phyloP scores from a whole-genome alignment of 306 rosid species.

The Cercis canadensis region DNA sequence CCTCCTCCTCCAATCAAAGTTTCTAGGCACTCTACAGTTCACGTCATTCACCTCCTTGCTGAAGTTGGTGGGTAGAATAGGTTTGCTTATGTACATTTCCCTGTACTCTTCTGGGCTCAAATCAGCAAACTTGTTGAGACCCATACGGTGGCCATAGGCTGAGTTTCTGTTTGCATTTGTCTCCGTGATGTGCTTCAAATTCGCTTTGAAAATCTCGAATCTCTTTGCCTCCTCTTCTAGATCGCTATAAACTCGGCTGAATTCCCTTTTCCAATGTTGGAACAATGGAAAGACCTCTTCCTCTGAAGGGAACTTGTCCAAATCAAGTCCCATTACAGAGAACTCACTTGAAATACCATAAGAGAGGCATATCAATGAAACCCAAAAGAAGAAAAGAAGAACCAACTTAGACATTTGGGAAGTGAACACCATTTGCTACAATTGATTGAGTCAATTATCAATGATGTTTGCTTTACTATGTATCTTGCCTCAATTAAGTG shows the following conservation, averaged over 20 bases:
- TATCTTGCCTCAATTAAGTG: too few species aligned
- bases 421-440: constrained; percentile 43
- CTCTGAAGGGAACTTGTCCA: constrained; percentile 45
- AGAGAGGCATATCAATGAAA: constrained; percentile 39
- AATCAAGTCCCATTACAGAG: constrained; percentile 39
- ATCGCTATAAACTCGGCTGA: constrained; percentile 46
- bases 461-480: too few species aligned
- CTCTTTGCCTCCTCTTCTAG: constrained; percentile 48
- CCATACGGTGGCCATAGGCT: constrained; percentile 22
- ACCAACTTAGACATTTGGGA: constrained; percentile 27
- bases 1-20: constrained; percentile 60
- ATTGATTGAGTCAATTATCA: too few species aligned
- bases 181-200: constrained; percentile 46
- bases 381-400: constrained; percentile 40
- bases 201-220: constrained; percentile 56
- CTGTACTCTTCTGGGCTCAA: constrained; percentile 52
- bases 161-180: constrained; percentile 45
- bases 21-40: constrained; percentile 46
- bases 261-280: constrained; percentile 55
- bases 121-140: constrained; percentile 62
- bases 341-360: constrained; percentile 36
- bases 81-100: constrained; percentile 8
- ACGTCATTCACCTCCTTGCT: constrained; percentile 1
- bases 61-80: neutral
- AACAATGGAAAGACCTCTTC: constrained; percentile 50